Conservation (phyloP, 768 basidiomycete species). For the Suillus brevipes region DNA sequence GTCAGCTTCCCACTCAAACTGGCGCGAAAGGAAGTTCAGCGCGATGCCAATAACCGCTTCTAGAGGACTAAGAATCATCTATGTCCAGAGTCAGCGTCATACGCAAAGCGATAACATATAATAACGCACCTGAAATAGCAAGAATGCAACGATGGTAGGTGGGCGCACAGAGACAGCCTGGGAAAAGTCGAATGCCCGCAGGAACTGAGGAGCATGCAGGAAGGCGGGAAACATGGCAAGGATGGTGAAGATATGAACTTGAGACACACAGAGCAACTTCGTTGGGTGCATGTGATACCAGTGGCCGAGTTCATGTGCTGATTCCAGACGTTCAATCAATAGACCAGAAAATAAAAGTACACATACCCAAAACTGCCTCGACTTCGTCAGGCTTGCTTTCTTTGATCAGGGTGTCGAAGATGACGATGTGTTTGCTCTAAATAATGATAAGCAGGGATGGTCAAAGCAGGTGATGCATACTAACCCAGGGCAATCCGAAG, state of each 20-base stretch:
- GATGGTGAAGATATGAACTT: slow-evolving; percentile 85
- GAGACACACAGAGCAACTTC: slow-evolving; percentile 83
- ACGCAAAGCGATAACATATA: background rate
- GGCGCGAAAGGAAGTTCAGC: slow-evolving; percentile 81
- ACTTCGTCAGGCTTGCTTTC: slow-evolving; percentile 89
- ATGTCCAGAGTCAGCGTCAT: slow-evolving; percentile 1
- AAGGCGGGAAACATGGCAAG: slow-evolving; percentile 90
- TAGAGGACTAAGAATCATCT: slow-evolving; percentile 81
- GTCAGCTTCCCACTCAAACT: slow-evolving; percentile 94
- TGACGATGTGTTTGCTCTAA: slow-evolving; percentile 91
- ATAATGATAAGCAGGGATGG: background rate
- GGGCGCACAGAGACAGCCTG: slow-evolving; percentile 59
- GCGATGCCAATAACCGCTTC: slow-evolving; percentile 70
- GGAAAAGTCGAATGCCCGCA: slow-evolving; percentile 81
- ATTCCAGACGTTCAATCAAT: background rate
- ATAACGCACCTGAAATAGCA: slow-evolving; percentile 69
- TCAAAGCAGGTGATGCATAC: slow-evolving; percentile 18
- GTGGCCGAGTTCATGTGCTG: slow-evolving; percentile 94
- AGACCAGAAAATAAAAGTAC: background rate
- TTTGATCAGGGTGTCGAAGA: slow-evolving; percentile 96
- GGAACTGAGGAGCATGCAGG: slow-evolving; percentile 74
- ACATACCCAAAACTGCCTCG: slow-evolving; percentile 83
- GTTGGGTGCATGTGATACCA: slow-evolving; percentile 93
- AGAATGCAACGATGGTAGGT: slow-evolving; percentile 83
- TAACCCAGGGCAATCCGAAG: slow-evolving; percentile 92